These are phyloP conservation scores for Solanum neorickii DNA, from an alignment of 257 asterid species.

Conservation along the genomic window DNA sequence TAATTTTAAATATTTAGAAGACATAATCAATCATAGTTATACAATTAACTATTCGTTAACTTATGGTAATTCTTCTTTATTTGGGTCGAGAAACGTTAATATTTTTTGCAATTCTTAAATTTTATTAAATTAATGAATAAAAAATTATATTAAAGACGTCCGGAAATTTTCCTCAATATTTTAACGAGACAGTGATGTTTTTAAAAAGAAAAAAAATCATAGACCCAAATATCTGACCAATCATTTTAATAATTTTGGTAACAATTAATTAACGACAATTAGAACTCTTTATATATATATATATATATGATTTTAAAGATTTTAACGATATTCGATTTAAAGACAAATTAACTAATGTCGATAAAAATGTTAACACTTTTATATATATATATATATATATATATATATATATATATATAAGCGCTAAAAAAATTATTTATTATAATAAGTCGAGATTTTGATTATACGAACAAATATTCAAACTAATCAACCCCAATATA, in stretches of 20 bases:
- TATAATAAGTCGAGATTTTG: neutral
- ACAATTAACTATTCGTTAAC: neutral
- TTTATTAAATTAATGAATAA: neutral
- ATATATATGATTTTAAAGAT: too few relatives aligned
- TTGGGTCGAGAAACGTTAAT: neutral
- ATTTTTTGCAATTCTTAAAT: neutral
- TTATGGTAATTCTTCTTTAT: neutral
- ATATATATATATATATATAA: too few relatives aligned
- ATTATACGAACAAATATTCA: neutral
- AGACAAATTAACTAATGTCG: too few relatives aligned
- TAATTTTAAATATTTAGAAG: neutral
- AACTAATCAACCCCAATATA: neutral
- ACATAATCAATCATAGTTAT: neutral
- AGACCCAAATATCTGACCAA: neutral
- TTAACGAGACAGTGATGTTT: neutral
- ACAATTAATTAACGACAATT: too few relatives aligned
- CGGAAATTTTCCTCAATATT: neutral
- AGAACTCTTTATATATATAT: too few relatives aligned
- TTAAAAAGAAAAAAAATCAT: neutral
- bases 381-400: too few relatives aligned
- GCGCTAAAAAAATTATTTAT: neutral
- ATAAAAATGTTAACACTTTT: too few relatives aligned
- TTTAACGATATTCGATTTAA: too few relatives aligned
- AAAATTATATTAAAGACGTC: neutral
- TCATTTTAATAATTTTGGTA: too few relatives aligned